Conservation (phyloP, 352 stramenopile genomes). For the Phytopythium oedochilum region DNA sequence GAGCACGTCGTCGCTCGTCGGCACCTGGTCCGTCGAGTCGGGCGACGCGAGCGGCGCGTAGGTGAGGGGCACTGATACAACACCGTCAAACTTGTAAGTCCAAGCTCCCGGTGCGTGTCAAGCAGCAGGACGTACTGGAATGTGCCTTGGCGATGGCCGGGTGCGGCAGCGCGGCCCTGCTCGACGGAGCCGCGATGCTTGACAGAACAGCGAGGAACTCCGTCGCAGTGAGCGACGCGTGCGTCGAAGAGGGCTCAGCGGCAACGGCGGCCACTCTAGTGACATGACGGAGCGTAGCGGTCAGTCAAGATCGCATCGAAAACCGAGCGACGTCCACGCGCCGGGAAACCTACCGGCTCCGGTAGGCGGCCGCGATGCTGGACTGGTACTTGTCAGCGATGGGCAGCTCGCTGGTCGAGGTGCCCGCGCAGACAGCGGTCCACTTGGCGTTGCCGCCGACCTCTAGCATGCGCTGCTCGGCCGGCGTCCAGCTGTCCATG, state of each 20-base stretch:
- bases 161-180: constrained; percentile 1
- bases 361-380: constrained; percentile 56
- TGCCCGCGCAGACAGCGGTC: constrained; percentile 59
- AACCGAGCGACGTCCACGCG: no score
- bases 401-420: constrained; percentile 30
- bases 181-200: constrained; percentile 7
- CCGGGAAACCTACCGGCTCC: constrained; percentile 18
- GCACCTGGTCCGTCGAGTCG: constrained; percentile 2
- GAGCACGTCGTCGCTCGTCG: constrained; percentile 7
- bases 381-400: constrained; percentile 66
- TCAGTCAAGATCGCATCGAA: no score
- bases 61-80: background rate
- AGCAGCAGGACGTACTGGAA: background rate
- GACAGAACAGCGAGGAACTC: constrained; percentile 43
- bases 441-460: constrained; percentile 80
- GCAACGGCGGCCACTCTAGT: constrained; percentile 23
- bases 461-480: constrained; percentile 54
- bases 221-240: constrained; percentile 37
- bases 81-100: background rate
- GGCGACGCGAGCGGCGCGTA: constrained; percentile 1
- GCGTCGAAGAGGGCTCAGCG: constrained; percentile 8
- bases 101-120: no score
- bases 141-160: background rate
- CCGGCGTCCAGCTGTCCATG: constrained; percentile 70
- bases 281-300: no score